Percentiles rank a stretch among this genome's conserved stretches.
These are phyloP conservation scores for Boletus tylopilopsis DNA, from an alignment of 768 basidiomycete species.

Conservation along the genomic window DNA sequence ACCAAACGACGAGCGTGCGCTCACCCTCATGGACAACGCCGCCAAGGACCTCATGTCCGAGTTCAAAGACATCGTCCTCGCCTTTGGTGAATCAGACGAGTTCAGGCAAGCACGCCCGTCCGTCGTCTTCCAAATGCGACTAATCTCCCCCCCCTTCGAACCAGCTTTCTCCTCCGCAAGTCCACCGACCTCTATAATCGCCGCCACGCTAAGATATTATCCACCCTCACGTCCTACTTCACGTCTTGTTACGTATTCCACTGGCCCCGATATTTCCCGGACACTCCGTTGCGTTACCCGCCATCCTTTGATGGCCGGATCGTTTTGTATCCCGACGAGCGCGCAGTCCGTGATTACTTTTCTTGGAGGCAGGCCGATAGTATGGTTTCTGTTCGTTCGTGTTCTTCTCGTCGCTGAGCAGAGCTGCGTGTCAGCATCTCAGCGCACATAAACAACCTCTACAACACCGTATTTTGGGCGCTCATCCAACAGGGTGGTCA, in stretches of 20 bases:
- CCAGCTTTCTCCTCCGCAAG: slow-evolving; percentile 82
- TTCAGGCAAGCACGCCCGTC: slow-evolving; percentile 72
- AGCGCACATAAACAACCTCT: slow-evolving; percentile 98
- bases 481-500: slow-evolving; percentile 81
- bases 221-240: slow-evolving; percentile 80
- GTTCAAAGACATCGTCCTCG: slow-evolving; percentile 80
- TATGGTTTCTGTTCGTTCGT: slow-evolving; percentile 37
- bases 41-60: slow-evolving; percentile 79
- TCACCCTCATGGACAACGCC: slow-evolving; percentile 89
- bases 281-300: slow-evolving; percentile 68
- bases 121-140: neutral
- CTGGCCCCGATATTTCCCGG: slow-evolving; percentile 79
- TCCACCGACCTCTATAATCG: slow-evolving; percentile 79
- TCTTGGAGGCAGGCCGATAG: slow-evolving; percentile 96
- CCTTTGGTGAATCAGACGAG: slow-evolving; percentile 96
- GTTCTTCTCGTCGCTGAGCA: slow-evolving; percentile 6
- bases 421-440: slow-evolving; percentile 18
- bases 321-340: slow-evolving; percentile 70
- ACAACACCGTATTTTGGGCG: slow-evolving; percentile 96
- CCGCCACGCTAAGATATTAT: slow-evolving; percentile 80
- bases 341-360: slow-evolving; percentile 86
- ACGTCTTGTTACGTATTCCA: slow-evolving; percentile 87
- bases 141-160: neutral
- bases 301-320: slow-evolving; percentile 93
- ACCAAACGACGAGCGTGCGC: slow-evolving; percentile 86